Percentiles rank a stretch among this genome's conserved stretches.
Conservation (phyloP, 2,329 filamentous ascomycete genomes). For the Ampelomyces quisqualis region DNA sequence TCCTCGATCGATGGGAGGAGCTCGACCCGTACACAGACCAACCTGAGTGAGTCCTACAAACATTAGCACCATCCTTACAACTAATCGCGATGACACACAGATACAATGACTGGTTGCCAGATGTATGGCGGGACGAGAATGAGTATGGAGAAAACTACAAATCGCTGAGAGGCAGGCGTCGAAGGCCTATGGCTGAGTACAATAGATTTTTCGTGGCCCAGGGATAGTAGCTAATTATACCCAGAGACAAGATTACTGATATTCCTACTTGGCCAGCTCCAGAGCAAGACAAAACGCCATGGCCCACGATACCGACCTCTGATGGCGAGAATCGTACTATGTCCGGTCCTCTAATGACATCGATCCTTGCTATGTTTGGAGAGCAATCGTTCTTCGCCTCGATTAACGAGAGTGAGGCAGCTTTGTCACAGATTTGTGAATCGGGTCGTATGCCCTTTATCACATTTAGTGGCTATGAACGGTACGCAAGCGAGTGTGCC, state of each 20-base stretch:
- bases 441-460: slow-evolving; percentile 6
- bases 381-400: slow-evolving; percentile 4
- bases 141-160: neutral
- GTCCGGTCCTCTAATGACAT: slow-evolving; percentile 8
- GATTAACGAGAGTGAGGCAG: neutral
- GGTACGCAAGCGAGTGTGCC: neutral
- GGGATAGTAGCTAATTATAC: neutral
- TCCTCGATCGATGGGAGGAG: slow-evolving; percentile 3
- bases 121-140: slow-evolving; percentile 4
- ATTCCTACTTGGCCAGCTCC: slow-evolving; percentile 1
- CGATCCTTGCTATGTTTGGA: slow-evolving; percentile 8
- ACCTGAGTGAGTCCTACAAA: neutral
- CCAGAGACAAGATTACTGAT: slow-evolving; percentile 2
- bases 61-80: neutral
- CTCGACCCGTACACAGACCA: neutral
- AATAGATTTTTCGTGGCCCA: neutral
- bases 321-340: slow-evolving; percentile 1
- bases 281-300: neutral
- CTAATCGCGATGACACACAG: too few relatives aligned
- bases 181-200: slow-evolving; percentile 3
- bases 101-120: slow-evolving; percentile 8
- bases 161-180: neutral
- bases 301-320: slow-evolving; percentile 1
- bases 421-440: slow-evolving; percentile 3
- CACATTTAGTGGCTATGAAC: slow-evolving; percentile 1